phyloP scores from a whole-genome alignment of 352 stramenopile species.

The Globisporangium megalacanthum region DNA sequence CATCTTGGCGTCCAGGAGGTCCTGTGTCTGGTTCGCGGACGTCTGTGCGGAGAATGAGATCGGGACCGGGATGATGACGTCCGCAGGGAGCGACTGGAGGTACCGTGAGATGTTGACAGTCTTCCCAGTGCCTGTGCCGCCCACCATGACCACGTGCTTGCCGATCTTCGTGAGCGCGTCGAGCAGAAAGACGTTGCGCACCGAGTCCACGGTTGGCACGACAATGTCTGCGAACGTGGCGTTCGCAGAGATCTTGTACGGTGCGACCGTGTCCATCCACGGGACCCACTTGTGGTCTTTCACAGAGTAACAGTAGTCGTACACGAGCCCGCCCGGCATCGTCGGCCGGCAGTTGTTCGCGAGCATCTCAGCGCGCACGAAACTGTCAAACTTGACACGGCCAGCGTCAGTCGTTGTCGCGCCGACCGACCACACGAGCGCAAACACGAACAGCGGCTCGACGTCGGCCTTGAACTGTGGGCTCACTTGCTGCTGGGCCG shows the following conservation, averaged over 20 bases:
- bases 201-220: constrained; percentile 90
- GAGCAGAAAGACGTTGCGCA: constrained; percentile 91
- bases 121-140: constrained; percentile 93
- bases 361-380: constrained; percentile 81
- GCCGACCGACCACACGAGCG: constrained; percentile 90
- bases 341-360: constrained; percentile 47
- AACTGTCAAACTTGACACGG: constrained; percentile 85
- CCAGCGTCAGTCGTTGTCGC: constrained; percentile 88
- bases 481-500: constrained; percentile 24
- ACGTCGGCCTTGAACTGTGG: constrained; percentile 75
- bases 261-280: constrained; percentile 92
- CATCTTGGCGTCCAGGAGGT: constrained; percentile 90
- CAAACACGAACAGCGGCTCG: constrained; percentile 90
- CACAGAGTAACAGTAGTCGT: constrained; percentile 90
- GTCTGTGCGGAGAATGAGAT: constrained; percentile 93
- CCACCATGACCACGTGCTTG: constrained; percentile 94
- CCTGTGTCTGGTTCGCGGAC: constrained; percentile 90
- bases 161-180: constrained; percentile 74
- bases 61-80: constrained; percentile 86
- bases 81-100: constrained; percentile 79
- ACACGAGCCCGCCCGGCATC: constrained; percentile 71
- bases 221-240: constrained; percentile 90
- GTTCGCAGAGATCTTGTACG: constrained; percentile 68
- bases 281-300: constrained; percentile 87
- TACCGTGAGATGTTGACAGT: constrained; percentile 92